phyloP scores from a whole-genome alignment of 2,329 filamentous ascomycete genomes.

The Sarocladium strictum region DNA sequence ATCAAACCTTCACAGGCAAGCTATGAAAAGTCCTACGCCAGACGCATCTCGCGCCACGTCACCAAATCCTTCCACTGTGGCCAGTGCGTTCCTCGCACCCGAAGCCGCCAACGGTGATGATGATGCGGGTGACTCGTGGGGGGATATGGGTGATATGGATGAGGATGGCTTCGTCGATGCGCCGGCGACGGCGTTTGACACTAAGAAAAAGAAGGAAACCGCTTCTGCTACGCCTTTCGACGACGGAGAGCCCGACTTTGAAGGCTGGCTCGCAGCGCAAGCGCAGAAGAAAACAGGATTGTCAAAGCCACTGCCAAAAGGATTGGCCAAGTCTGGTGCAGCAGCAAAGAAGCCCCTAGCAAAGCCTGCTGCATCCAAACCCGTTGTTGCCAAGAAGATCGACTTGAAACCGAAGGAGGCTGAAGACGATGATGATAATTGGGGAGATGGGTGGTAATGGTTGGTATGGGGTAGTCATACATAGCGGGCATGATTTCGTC shows the following conservation, averaged over 20 bases:
- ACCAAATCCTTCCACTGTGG: slow-evolving; percentile 34
- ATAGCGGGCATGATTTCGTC: not conserved
- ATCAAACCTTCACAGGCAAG: slow-evolving; percentile 55
- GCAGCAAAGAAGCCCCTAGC: slow-evolving; percentile 32
- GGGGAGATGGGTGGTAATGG: slow-evolving; percentile 59
- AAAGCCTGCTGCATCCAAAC: slow-evolving; percentile 33
- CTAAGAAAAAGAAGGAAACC: slow-evolving; percentile 17
- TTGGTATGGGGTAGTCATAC: not conserved
- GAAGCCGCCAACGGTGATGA: slow-evolving; percentile 36
- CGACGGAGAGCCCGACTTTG: slow-evolving; percentile 91
- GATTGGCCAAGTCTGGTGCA: slow-evolving; percentile 57
- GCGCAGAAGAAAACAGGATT: slow-evolving; percentile 61
- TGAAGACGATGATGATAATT: slow-evolving; percentile 55
- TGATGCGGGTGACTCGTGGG: slow-evolving; percentile 71
- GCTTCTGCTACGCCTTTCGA: slow-evolving; percentile 55
- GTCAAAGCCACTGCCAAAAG: slow-evolving; percentile 72
- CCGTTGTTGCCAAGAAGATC: slow-evolving; percentile 56
- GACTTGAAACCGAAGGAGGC: slow-evolving; percentile 59
- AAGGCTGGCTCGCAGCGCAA: slow-evolving; percentile 88
- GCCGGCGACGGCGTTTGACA: slow-evolving; percentile 11
- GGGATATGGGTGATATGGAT: slow-evolving; percentile 51
- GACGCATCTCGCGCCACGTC: slow-evolving; percentile 43
- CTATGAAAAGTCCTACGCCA: slow-evolving; percentile 45
- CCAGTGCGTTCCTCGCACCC: slow-evolving; percentile 43
- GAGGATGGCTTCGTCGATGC: slow-evolving; percentile 38